A percentile compares a stretch with the other conserved stretches of the same genome.
These are phyloP conservation scores for Xylaria grammica DNA, from an alignment of 495 filamentous ascomycete genomes.

Conservation along the genomic window DNA sequence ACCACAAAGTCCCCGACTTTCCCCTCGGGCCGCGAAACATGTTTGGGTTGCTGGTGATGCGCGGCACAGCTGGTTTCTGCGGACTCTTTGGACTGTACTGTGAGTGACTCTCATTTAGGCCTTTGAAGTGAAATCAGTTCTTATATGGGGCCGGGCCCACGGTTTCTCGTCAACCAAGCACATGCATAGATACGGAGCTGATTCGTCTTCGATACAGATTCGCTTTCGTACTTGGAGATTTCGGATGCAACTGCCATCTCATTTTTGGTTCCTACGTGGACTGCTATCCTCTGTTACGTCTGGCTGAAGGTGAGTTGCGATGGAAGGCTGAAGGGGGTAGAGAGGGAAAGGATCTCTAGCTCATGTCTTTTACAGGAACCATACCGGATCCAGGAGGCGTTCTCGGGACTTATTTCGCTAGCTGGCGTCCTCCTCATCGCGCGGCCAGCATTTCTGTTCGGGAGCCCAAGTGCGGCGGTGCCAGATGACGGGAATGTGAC, in stretches of 20 bases:
- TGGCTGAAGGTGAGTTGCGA: conserved; percentile 46
- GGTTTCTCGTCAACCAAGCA: too few relatives aligned
- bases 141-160: background rate
- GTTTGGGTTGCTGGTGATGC: conserved; percentile 62
- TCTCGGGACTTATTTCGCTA: conserved; percentile 72
- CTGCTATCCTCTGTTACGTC: conserved; percentile 73
- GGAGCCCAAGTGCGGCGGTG: background rate
- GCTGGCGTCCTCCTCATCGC: conserved; percentile 79
- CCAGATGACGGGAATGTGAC: conserved; percentile 1
- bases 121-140: background rate
- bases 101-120: conserved; percentile 35
- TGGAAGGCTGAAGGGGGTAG: background rate
- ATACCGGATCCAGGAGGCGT: conserved; percentile 70
- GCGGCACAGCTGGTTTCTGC: conserved; percentile 72
- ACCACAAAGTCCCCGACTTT: conserved; percentile 63
- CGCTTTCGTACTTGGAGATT: conserved; percentile 76
- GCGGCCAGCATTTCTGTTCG: conserved; percentile 63
- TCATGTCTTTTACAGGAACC: conserved; percentile 51
- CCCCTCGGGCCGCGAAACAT: conserved; percentile 71
- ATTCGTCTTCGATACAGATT: conserved; percentile 51
- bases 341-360: background rate
- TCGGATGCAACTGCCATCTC: conserved; percentile 83
- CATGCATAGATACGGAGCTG: background rate
- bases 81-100: conserved; percentile 79
- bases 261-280: conserved; percentile 77